Percentiles rank a stretch among this genome's conserved stretches.
Conservation (phyloP, 306 rosid species). For the Cucurbita ficifolia region DNA sequence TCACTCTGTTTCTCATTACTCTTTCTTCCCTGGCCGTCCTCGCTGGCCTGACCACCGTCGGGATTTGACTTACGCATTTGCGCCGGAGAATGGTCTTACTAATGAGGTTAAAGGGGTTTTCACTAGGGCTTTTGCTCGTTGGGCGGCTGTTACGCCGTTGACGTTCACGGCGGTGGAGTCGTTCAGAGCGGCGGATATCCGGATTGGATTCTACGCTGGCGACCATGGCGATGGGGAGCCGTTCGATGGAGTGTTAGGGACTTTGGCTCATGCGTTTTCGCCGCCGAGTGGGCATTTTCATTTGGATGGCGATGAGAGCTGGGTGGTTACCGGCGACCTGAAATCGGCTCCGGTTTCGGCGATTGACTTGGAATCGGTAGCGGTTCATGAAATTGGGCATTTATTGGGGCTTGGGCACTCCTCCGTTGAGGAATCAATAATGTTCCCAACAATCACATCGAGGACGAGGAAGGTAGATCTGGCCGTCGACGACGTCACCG, state of each 20-base stretch:
- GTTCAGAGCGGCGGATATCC: slow-evolving; percentile 24
- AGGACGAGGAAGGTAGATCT: slow-evolving; percentile 50
- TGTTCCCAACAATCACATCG: slow-evolving; percentile 65
- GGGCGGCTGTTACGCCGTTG: slow-evolving; percentile 59
- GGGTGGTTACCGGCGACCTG: slow-evolving; percentile 60
- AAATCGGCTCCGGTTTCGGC: slow-evolving; percentile 25
- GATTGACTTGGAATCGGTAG: slow-evolving; percentile 68
- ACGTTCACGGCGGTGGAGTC: slow-evolving; percentile 25
- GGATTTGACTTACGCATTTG: slow-evolving; percentile 49
- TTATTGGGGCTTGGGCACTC: slow-evolving; percentile 73
- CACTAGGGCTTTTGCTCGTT: slow-evolving; percentile 32
- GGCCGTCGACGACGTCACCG: slow-evolving; percentile 38
- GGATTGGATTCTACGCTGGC: slow-evolving; percentile 47
- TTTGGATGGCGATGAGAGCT: slow-evolving; percentile 45
- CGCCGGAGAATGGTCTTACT: slow-evolving; percentile 23
- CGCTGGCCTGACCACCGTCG: slow-evolving; percentile 45
- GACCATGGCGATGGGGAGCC: slow-evolving; percentile 90
- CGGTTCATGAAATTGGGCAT: slow-evolving; percentile 90
- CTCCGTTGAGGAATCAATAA: slow-evolving; percentile 55
- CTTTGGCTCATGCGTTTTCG: slow-evolving; percentile 78
- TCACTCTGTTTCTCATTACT: slow-evolving; percentile 56
- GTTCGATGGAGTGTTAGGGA: slow-evolving; percentile 66
- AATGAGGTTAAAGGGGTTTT: slow-evolving; percentile 33
- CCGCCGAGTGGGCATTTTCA: slow-evolving; percentile 71
- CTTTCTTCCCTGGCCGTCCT: slow-evolving; percentile 41